Evolutionary conservation across 1,284 basidiomycete genomes (phyloP).

Genomic region (Sparassis latifolia): DNA sequence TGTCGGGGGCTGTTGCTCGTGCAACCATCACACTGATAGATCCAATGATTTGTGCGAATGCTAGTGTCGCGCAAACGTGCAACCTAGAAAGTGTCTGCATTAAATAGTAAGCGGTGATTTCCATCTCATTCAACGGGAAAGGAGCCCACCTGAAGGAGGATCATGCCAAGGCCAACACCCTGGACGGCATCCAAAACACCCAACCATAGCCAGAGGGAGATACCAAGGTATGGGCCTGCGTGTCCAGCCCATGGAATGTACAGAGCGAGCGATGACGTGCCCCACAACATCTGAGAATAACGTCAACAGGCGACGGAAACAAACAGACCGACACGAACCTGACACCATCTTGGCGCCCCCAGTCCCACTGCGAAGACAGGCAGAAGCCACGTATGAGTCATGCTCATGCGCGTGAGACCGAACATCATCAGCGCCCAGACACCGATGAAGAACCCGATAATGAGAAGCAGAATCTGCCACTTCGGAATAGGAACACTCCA

Average conservation of each 20-base stretch:
- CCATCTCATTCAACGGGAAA: constrained; percentile 1
- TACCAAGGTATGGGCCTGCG: constrained; percentile 80
- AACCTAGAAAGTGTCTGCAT: constrained; percentile 77
- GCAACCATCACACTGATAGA: constrained; percentile 81
- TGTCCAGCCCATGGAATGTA: constrained; percentile 89
- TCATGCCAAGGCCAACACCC: constrained; percentile 91
- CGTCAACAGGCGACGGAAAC: not conserved
- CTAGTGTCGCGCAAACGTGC: constrained; percentile 88
- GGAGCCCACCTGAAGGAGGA: constrained; percentile 68
- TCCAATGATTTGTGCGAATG: constrained; percentile 80
- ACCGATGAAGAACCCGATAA: constrained; percentile 78
- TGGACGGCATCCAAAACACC: constrained; percentile 90
- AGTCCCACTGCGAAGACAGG: constrained; percentile 92
- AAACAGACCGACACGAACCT: constrained; percentile 36
- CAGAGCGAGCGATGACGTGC: constrained; percentile 79
- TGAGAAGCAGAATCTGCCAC: constrained; percentile 77
- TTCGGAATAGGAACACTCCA: constrained; percentile 82
- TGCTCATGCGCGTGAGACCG: constrained; percentile 79
- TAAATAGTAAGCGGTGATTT: constrained; percentile 1
- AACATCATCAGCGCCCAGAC: constrained; percentile 76
- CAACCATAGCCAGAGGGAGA: constrained; percentile 89
- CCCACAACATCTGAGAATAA: constrained; percentile 69
- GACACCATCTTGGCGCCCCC: constrained; percentile 90
- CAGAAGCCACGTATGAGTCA: constrained; percentile 89
- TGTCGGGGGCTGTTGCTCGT: constrained; percentile 79